Evolutionary conservation across 1,284 basidiomycete genomes (phyloP).

Genomic region (Fomitiporia mediterranea): DNA sequence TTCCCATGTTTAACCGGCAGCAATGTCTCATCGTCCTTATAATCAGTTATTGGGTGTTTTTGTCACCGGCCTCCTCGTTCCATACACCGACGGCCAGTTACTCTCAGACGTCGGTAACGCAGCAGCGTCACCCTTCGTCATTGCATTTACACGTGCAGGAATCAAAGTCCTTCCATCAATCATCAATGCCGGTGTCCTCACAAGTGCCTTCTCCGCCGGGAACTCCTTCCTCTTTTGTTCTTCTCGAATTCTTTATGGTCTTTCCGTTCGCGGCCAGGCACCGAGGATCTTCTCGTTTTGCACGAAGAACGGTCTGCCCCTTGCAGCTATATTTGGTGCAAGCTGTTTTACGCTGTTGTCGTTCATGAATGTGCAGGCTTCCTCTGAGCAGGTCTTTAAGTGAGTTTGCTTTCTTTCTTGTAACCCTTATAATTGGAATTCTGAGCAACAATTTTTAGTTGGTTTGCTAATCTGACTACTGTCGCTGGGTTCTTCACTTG

Average conservation of each 20-base stretch:
- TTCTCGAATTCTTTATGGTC: conserved; percentile 79
- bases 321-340: conserved; percentile 37
- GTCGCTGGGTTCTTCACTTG: conserved; percentile 63
- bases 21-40: too few relatives aligned
- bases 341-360: conserved; percentile 44
- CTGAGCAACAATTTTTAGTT: conserved; percentile 37
- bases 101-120: conserved; percentile 54
- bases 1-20: too few relatives aligned
- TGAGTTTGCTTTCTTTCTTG: conserved; percentile 21
- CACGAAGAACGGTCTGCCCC: conserved; percentile 70
- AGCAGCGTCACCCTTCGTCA: conserved; percentile 74
- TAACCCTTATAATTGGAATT: conserved; percentile 15
- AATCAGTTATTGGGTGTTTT: conserved; percentile 67
- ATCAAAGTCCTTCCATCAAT: conserved; percentile 69
- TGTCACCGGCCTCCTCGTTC: conserved; percentile 77
- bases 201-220: conserved; percentile 78
- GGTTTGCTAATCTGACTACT: conserved; percentile 55
- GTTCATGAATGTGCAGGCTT: conserved; percentile 43
- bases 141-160: conserved; percentile 74
- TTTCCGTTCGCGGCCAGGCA: conserved; percentile 73
- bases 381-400: conserved; percentile 36
- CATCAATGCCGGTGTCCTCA: conserved; percentile 64
- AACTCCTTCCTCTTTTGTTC: conserved; percentile 79
- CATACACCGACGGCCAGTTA: conserved; percentile 60
- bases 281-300: conserved; percentile 59